phyloP scores from a whole-genome alignment of 331 rosid species.

The Phaseolus coccineus region DNA sequence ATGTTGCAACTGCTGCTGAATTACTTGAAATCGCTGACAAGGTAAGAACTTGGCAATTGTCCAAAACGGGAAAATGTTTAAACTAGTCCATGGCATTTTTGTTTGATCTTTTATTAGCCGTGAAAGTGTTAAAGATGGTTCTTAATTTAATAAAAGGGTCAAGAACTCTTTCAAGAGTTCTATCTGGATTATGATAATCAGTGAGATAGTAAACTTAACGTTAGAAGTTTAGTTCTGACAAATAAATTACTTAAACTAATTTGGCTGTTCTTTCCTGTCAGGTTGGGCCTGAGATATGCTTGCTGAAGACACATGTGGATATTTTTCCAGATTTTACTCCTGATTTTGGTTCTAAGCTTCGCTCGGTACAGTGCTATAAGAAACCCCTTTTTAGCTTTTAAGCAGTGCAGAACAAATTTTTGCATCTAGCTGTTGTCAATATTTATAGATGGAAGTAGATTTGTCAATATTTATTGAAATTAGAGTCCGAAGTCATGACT shows the following conservation, averaged over 20 bases:
- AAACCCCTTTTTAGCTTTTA: neutral
- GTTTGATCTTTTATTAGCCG: slow-evolving; percentile 17
- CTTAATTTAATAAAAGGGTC: slow-evolving; percentile 9
- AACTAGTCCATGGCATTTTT: slow-evolving; percentile 1
- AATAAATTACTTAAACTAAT: slow-evolving; percentile 5
- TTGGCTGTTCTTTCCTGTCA: slow-evolving; percentile 46
- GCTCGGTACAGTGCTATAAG: slow-evolving; percentile 55
- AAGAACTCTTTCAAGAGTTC: neutral
- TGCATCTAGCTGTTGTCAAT: neutral
- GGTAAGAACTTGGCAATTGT: slow-evolving; percentile 49
- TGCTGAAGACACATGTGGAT: slow-evolving; percentile 90
- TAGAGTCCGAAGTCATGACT: neutral
- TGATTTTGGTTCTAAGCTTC: slow-evolving; percentile 83
- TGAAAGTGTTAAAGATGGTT: slow-evolving; percentile 6
- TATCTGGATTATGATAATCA: slow-evolving; percentile 24
- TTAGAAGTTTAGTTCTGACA: slow-evolving; percentile 22
- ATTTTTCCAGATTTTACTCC: slow-evolving; percentile 86
- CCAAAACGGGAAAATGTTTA: neutral
- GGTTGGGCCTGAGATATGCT: slow-evolving; percentile 91
- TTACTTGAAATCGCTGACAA: slow-evolving; percentile 85
- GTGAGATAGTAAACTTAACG: slow-evolving; percentile 21
- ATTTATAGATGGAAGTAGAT: neutral
- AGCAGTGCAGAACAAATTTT: slow-evolving; percentile 14
- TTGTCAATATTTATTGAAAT: slow-evolving; percentile 25
- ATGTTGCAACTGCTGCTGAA: slow-evolving; percentile 82